Base-by-base conservation (phyloP, 192 early-diverging fungal genomes). In the Geranomyces variabilis region DNA sequence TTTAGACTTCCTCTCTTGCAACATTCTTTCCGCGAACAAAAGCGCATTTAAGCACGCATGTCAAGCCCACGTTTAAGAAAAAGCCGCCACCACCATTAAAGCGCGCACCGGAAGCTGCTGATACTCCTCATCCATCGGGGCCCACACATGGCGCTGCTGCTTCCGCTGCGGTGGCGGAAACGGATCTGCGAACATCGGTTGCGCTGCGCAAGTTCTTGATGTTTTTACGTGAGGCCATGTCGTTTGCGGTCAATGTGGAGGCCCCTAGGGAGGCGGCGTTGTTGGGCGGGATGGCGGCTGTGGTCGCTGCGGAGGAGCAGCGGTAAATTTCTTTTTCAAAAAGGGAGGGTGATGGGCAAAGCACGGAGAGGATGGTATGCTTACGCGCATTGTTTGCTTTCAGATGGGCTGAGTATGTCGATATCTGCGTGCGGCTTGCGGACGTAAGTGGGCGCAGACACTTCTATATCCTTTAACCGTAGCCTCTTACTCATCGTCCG, bases 241-340 rank as follows among this genome's bases (percentile, higher is more conserved):
- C 44, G 30, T 53, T 69, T 22, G 67, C 67, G 8, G 31, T n/a
- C 12, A 57, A 53, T 36, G 29, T 57, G 15, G 67, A 69, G 45
- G 55, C 24, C 9, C 19, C 13, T 7, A 13, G 19, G 0, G 51
- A 69, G 17, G 48, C 67, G 17, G 17, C 13, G 24, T 13, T 10
- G n/a, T 53, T 69, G 0, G 51, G 51, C 0, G 48, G 9, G 30
- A 48, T 69, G 17, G 31, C 47, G n/a, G 22, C 55, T 24, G 67
- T 47, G n/a, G 55, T 69, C 22, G 29, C 49, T 29, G 55, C 21
- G 55, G 51, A 29, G 26, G 67, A 69, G 47, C 17, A 13, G 26
- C 21, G 31, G 67, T 69, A 34, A 21, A 49, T 69, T 29, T n/a
- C 7, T 26, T 22, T 57, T 26, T 53, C 28, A 6, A n/a, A 6